Evolutionary conservation across 768 basidiomycete genomes (phyloP).

Genomic region (Boletus huronensis): DNA sequence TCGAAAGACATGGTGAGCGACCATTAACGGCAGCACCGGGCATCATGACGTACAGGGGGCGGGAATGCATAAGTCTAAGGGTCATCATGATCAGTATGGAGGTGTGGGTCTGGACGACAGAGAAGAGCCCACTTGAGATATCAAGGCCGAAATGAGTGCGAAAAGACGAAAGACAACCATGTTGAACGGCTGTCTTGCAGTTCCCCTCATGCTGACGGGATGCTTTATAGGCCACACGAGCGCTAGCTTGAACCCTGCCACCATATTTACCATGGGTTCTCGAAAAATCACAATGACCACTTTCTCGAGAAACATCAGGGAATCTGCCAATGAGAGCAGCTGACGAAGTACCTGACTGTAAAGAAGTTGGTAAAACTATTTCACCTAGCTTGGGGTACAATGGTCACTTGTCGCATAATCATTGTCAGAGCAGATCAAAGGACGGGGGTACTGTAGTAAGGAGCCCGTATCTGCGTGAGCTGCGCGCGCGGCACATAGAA

Average conservation of each 20-base stretch:
- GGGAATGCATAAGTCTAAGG: too few species aligned
- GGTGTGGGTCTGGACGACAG: neutral
- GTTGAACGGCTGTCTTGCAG: neutral
- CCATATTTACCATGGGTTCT: neutral
- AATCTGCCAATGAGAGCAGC: neutral
- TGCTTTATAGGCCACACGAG: slow-evolving; percentile 14
- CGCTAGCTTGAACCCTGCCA: slow-evolving; percentile 2
- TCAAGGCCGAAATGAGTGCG: neutral
- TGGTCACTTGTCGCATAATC: neutral
- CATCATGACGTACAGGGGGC: too few species aligned
- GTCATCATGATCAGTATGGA: too few species aligned
- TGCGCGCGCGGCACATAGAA: neutral
- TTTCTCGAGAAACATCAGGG: neutral
- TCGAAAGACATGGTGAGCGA: too few species aligned
- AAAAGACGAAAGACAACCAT: slow-evolving; percentile 13
- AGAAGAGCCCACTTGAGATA: slow-evolving; percentile 6
- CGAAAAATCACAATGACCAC: neutral
- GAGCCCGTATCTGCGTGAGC: neutral
- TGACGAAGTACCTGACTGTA: neutral
- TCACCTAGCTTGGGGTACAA: neutral
- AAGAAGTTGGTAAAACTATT: neutral
- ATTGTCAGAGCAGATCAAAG: neutral
- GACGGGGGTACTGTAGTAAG: neutral
- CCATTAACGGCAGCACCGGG: too few species aligned
- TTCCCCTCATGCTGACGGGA: neutral